phyloP scores from a whole-genome alignment of 2,329 filamentous ascomycete species.

The Paecilomyces niveus region DNA sequence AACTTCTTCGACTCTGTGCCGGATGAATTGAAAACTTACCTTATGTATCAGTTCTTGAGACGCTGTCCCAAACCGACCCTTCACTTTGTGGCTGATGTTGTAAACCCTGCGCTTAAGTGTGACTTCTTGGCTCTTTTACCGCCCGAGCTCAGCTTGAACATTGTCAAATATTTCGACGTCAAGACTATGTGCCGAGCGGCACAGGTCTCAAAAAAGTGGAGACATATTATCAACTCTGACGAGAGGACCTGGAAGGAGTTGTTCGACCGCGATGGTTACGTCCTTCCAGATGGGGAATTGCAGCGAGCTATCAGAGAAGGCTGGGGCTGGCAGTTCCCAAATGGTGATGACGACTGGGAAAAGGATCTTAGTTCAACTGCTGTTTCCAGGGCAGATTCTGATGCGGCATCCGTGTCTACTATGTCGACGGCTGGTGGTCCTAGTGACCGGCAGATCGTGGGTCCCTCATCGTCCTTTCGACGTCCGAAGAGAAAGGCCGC shows the following conservation, averaged over 20 bases:
- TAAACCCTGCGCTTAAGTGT: constrained; percentile 90
- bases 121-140: constrained; percentile 84
- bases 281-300: constrained; percentile 71
- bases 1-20: constrained; percentile 89
- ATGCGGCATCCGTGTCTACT: constrained; percentile 13
- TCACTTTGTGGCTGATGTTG: constrained; percentile 79
- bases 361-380: constrained; percentile 62
- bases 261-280: constrained; percentile 76
- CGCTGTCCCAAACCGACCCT: constrained; percentile 82
- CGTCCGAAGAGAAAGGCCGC: constrained; percentile 44
- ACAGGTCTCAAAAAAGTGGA: constrained; percentile 91
- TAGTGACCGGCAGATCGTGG: constrained; percentile 15
- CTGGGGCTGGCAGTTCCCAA: constrained; percentile 95
- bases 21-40: constrained; percentile 83
- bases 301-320: constrained; percentile 80
- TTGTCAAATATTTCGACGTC: constrained; percentile 78
- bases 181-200: constrained; percentile 82
- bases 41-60: constrained; percentile 92
- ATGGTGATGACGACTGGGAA: constrained; percentile 67
- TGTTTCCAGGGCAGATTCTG: constrained; percentile 33
- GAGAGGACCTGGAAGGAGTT: constrained; percentile 95
- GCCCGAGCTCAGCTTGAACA: constrained; percentile 76
- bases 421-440: constrained; percentile 16
- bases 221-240: constrained; percentile 81
- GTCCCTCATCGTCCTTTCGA: constrained; percentile 18